Percentiles rank a stretch among this genome's conserved stretches.
phyloP scores from a whole-genome alignment of 805 yeast genomes.

The Candida ficus region DNA sequence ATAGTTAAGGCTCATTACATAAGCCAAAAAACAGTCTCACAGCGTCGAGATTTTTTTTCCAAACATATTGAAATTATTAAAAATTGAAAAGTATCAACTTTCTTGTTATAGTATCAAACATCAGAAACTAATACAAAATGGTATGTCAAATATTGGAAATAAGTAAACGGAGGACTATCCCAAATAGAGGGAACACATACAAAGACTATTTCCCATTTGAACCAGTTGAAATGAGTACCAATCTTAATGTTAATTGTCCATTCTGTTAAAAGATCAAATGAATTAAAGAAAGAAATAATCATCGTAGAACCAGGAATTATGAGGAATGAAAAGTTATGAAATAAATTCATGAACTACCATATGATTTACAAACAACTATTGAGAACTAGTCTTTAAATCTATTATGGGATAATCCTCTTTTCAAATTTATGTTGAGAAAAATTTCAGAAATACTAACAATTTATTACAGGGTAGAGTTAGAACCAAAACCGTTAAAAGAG shows the following conservation, averaged over 20 bases:
- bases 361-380: too few relatives aligned
- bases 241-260: too few relatives aligned
- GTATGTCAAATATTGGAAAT: constrained; percentile 12
- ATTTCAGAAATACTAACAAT: constrained; percentile 16
- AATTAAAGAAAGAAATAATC: too few relatives aligned
- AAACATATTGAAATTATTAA: constrained; percentile 1
- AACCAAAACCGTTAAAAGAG: constrained; percentile 99
- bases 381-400: too few relatives aligned
- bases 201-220: too few relatives aligned
- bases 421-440: background rate
- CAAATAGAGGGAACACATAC: too few relatives aligned
- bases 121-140: constrained; percentile 18
- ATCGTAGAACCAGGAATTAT: too few relatives aligned
- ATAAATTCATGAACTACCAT: too few relatives aligned
- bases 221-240: too few relatives aligned
- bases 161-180: background rate
- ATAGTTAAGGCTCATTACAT: background rate
- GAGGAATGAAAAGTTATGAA: too few relatives aligned
- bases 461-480: constrained; percentile 93
- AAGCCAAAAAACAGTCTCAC: constrained; percentile 3
- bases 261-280: too few relatives aligned
- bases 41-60: background rate
- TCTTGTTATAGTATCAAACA: constrained; percentile 4
- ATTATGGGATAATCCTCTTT: background rate
- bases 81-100: constrained; percentile 4